These are phyloP conservation scores for Silybum marianum DNA, from an alignment of 129 eudicot species.

Conservation along the genomic window DNA sequence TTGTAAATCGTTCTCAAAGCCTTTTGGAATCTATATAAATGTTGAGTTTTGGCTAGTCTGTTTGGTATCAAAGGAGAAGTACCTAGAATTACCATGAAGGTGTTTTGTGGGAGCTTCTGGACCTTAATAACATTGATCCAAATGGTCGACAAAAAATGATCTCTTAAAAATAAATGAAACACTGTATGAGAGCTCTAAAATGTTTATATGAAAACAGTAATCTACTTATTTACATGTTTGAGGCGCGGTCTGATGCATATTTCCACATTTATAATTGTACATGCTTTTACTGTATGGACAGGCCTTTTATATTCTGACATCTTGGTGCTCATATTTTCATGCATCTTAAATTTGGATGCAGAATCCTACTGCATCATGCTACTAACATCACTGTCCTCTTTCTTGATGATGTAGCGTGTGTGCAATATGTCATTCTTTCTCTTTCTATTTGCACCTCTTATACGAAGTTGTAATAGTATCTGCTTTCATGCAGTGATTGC, in stretches of 20 bases:
- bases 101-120: slow-evolving; percentile 13
- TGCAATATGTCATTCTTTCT: slow-evolving; percentile 1
- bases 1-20: background rate
- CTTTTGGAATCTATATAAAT: slow-evolving; percentile 13
- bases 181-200: background rate
- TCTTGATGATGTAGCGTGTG: slow-evolving; percentile 25
- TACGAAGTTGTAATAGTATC: slow-evolving; percentile 17
- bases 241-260: slow-evolving; percentile 10
- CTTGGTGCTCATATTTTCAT: slow-evolving; percentile 7
- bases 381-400: slow-evolving; percentile 16
- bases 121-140: slow-evolving; percentile 15
- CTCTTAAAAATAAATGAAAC: slow-evolving; percentile 3
- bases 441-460: background rate
- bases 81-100: slow-evolving; percentile 12
- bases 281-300: slow-evolving; percentile 5
- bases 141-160: background rate
- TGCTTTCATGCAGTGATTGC: slow-evolving; percentile 74
- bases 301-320: slow-evolving; percentile 11
- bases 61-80: background rate
- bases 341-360: slow-evolving; percentile 14
- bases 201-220: slow-evolving; percentile 6
- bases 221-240: slow-evolving; percentile 4
- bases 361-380: slow-evolving; percentile 6
- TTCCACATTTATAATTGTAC: background rate
- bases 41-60: slow-evolving; percentile 4